Evolutionary conservation across 176 grass and related monocot genomes (phyloP).

Genomic region (Carex kokanica): DNA sequence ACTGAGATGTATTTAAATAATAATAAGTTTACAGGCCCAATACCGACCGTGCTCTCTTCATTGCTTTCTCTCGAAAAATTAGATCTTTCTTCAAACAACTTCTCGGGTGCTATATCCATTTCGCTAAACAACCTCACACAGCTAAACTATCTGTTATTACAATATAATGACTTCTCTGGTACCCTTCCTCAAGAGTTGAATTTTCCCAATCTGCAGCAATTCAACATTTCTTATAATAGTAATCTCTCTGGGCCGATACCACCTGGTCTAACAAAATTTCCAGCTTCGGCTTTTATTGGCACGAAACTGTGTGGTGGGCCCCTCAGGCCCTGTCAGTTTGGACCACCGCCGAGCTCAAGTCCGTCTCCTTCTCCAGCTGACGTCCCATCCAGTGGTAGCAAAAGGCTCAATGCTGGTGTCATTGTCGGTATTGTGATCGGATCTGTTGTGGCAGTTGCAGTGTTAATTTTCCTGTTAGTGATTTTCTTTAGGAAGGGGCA

Average conservation of each 20-base stretch:
- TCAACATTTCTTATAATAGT: slow-evolving; percentile 26
- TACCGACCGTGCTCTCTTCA: slow-evolving; percentile 7
- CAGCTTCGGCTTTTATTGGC: slow-evolving; percentile 23
- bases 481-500: not conserved
- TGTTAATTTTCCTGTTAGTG: not conserved
- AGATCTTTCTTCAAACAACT: slow-evolving; percentile 24
- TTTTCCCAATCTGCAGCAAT: slow-evolving; percentile 2
- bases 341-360: not conserved
- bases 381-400: not conserved
- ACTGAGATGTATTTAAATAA: slow-evolving; percentile 8
- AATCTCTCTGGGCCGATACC: slow-evolving; percentile 14
- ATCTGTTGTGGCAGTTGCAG: not conserved
- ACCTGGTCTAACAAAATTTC: slow-evolving; percentile 16
- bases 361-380: not conserved
- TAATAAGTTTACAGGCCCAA: slow-evolving; percentile 8
- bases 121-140: slow-evolving; percentile 14
- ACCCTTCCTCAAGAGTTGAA: slow-evolving; percentile 17
- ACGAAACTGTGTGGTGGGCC: slow-evolving; percentile 24
- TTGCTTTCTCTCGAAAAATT: slow-evolving; percentile 16
- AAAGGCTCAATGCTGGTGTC: not conserved
- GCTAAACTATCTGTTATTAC: not conserved
- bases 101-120: not conserved
- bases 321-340: not conserved
- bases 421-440: slow-evolving; percentile 17
- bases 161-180: slow-evolving; percentile 20